phyloP scores from a whole-genome alignment of 306 rosid species.

The Castanea crenata region DNA sequence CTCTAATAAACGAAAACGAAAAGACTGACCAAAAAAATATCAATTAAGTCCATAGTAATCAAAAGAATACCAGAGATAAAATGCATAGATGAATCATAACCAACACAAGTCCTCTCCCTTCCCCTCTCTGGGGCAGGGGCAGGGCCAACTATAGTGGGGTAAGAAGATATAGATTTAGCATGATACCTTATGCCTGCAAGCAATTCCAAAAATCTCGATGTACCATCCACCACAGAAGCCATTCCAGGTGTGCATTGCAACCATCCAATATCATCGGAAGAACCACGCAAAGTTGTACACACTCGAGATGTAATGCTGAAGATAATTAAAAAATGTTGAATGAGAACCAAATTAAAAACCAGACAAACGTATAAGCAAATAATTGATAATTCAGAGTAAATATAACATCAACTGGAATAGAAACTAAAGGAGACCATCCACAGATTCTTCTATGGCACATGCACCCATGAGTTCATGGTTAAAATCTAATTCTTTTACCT shows the following conservation, averaged over 20 bases:
- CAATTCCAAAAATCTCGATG: conserved; percentile 74
- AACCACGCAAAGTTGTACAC: conserved; percentile 62
- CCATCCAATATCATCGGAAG: conserved; percentile 88
- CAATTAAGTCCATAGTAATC: conserved; percentile 2
- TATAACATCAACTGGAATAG: not conserved
- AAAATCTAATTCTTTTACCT: conserved; percentile 43
- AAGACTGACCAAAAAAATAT: conserved; percentile 1
- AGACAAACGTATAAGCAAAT: not conserved
- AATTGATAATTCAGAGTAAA: not conserved
- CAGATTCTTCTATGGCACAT: conserved; percentile 2
- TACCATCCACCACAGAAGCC: conserved; percentile 76
- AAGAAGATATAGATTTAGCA: not conserved
- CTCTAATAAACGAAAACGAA: conserved; percentile 1
- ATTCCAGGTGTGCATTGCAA: conserved; percentile 60
- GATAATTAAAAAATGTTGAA: conserved; percentile 2
- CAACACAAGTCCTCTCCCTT: not conserved
- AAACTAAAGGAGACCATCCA: conserved; percentile 14
- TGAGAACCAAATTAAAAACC: conserved; percentile 11
- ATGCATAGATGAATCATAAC: not conserved
- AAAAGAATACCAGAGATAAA: not conserved
- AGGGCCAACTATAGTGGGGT: not conserved
- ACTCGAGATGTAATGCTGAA: conserved; percentile 55
- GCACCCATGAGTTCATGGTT: conserved; percentile 8
- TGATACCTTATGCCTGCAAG: conserved; percentile 65
- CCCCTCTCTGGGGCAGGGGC: too few species aligned